These are phyloP conservation scores for Gracilaria gracilis DNA, from an alignment of 23 red algal species.

Conservation along the genomic window DNA sequence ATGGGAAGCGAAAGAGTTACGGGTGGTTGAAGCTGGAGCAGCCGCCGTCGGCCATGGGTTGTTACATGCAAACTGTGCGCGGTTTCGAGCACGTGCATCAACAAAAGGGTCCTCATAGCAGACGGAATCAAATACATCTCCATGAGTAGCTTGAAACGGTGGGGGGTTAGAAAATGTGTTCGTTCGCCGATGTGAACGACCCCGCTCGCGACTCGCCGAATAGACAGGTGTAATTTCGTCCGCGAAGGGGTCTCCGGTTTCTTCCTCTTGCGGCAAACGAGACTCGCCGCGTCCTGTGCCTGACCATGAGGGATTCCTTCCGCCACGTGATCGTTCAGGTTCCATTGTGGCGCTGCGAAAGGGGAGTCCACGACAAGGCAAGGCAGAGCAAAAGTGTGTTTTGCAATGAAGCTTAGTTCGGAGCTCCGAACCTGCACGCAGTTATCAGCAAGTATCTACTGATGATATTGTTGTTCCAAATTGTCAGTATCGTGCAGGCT, in stretches of 20 bases:
- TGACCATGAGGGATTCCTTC: background rate
- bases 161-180: background rate
- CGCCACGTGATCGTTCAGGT: background rate
- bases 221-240: background rate
- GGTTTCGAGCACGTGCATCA: slow-evolving; percentile 17
- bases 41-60: background rate
- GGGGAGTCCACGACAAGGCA: too few relatives aligned
- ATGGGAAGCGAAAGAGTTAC: background rate
- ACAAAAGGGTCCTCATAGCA: slow-evolving; percentile 12
- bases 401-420: too few relatives aligned
- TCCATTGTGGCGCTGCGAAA: background rate
- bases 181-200: background rate
- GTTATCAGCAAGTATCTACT: too few relatives aligned
- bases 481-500: too few relatives aligned
- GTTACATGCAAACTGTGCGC: background rate
- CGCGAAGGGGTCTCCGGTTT: slow-evolving; percentile 19
- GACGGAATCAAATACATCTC: background rate
- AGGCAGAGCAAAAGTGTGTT: too few relatives aligned
- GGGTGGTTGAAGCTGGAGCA: background rate
- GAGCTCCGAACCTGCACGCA: too few relatives aligned
- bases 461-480: too few relatives aligned
- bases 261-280: background rate
- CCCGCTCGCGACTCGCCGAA: background rate
- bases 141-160: background rate
- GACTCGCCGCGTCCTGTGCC: background rate